Base-by-base conservation (phyloP, 2,329 filamentous ascomycete species). In the Neofusicoccum sp. region DNA sequence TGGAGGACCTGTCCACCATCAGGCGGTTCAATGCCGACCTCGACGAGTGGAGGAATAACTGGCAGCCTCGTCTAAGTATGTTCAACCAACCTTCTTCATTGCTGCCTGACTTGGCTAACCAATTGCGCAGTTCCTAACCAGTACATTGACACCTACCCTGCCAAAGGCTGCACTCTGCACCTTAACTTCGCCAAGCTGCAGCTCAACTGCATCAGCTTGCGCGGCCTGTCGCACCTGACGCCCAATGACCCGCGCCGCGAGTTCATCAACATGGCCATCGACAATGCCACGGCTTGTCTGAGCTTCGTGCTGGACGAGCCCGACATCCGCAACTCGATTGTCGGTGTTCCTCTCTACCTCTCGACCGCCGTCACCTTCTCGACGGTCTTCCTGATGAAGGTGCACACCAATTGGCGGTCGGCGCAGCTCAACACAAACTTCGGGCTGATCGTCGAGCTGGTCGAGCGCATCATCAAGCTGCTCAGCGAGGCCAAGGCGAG, bases 11-110 rank as follows among this genome's bases (percentile, higher is more conserved):
- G 30, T 71, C 70, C 26, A 69, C 72, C 60, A 63, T 78, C 12
- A 70, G 74, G 40, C 68, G 70, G 51, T 78, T 77, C 66, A 78
- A 77, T 61, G 70, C 77, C 30, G 72, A 75, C 33, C 76, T 78
- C n/a, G 76, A 78, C 33, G 72, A 76, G 58, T 78, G 76, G 76
- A 69, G 75, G 6, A 69, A 75, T 53, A 67, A 66, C 7, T 77
- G 75, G 75, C 71, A 76, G 62, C 64, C 69, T 24, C 64, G 70
- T 34, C 72, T 70, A 1, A 67, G 58, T 60, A 60, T 20, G 58
- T 47, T 31, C 11, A 16, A 12, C 16, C 6, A 38, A 16, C n/a
- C 31, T 2, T 31, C 14, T 12, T 20, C 14, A 44, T n/a, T n/a
- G 14, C 41, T 30, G 30, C 28, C 30, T 24, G 5, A 8, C 20